Percentiles rank a stretch among this genome's conserved stretches.
These are phyloP conservation scores for Boletus insuetus DNA, from an alignment of 768 basidiomycete genomes.

Conservation along the genomic window DNA sequence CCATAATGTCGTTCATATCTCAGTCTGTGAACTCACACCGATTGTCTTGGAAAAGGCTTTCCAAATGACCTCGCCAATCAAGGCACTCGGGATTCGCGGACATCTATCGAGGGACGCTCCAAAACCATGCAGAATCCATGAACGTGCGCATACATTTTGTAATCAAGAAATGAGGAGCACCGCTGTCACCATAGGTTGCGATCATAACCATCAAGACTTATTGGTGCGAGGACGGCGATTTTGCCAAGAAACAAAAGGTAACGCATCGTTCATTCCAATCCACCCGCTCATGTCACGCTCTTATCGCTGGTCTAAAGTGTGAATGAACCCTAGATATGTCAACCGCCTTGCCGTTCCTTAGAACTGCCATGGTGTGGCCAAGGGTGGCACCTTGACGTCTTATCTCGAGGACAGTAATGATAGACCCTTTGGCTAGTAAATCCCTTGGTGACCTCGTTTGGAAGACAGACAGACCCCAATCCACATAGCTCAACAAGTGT, in stretches of 20 bases:
- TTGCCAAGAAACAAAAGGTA: no score
- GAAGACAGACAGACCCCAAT: not conserved
- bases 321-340: constrained; percentile 21
- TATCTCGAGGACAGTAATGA: constrained; percentile 17
- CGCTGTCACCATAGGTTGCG: not conserved
- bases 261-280: no score
- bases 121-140: not conserved
- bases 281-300: no score
- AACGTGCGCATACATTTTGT: not conserved
- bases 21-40: not conserved
- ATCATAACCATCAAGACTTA: no score
- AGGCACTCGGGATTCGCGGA: not conserved
- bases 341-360: constrained; percentile 20
- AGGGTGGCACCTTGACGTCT: not conserved
- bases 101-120: not conserved
- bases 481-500: constrained; percentile 10
- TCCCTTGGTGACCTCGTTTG: no score
- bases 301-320: constrained; percentile 3
- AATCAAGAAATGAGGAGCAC: not conserved
- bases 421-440: not conserved
- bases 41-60: not conserved
- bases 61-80: not conserved
- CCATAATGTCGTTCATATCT: not conserved
- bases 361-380: constrained; percentile 30
- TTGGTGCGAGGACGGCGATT: no score